phyloP scores from a whole-genome alignment of 2,329 filamentous ascomycete genomes.

The Colletotrichum endophyticum region DNA sequence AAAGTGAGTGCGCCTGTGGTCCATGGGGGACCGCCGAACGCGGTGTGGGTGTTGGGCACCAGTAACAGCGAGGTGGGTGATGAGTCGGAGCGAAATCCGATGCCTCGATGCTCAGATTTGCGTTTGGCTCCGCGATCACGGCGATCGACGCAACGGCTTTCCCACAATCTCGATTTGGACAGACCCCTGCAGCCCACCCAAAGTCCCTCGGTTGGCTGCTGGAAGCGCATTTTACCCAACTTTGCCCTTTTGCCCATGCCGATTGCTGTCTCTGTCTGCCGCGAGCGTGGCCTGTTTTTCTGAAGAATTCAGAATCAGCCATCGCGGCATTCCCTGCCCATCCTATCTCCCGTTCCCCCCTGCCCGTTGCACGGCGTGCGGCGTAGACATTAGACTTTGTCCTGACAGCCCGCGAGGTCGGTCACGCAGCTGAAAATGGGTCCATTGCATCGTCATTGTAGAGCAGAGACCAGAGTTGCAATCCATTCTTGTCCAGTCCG shows the following conservation, averaged over 20 bases:
- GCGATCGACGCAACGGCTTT: conserved; percentile 16
- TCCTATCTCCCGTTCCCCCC: neutral
- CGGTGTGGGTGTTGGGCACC: neutral
- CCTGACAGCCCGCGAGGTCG: neutral
- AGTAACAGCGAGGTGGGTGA: neutral
- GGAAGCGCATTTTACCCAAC: neutral
- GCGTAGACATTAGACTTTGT: neutral
- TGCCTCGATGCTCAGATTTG: conserved; percentile 12
- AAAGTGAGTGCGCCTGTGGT: neutral
- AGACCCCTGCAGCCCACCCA: neutral
- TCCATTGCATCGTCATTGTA: neutral
- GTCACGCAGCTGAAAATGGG: neutral
- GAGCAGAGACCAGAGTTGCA: neutral
- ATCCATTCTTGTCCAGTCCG: neutral
- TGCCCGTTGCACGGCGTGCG: neutral
- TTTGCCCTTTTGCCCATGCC: neutral
- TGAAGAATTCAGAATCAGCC: neutral
- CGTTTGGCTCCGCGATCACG: conserved; percentile 12
- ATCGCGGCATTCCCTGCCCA: neutral
- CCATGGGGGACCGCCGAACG: neutral
- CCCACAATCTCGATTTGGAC: neutral
- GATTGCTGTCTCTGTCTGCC: neutral
- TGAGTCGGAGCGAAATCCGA: conserved; percentile 16
- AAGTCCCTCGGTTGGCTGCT: neutral
- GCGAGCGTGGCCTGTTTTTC: neutral